Percentiles rank a stretch among this genome's conserved stretches.
phyloP scores from a whole-genome alignment of 805 yeast species.

The Starmerella potacharoeniae region DNA sequence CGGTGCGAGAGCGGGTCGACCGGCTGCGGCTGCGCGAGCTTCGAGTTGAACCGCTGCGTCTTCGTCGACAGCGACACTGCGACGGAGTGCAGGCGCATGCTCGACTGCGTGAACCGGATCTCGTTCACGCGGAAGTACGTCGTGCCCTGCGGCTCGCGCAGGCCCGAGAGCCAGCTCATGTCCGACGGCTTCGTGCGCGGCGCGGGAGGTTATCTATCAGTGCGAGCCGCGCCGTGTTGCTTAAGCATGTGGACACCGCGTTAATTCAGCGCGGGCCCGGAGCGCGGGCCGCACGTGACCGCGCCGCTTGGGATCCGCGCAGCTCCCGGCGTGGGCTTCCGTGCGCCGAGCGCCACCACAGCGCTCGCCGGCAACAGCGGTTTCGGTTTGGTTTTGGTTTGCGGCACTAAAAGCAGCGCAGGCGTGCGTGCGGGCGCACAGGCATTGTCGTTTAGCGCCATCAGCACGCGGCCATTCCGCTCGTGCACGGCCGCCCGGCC shows the following conservation, averaged over 20 bases:
- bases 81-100: conserved; percentile 20
- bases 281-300: neutral
- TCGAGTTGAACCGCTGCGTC: conserved; percentile 19
- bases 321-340: neutral
- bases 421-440: too few relatives aligned
- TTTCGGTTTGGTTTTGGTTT: too few relatives aligned
- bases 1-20: conserved; percentile 24
- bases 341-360: too few relatives aligned
- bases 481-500: too few relatives aligned
- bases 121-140: conserved; percentile 16
- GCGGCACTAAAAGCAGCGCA: too few relatives aligned
- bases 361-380: too few relatives aligned
- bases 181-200: neutral
- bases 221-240: neutral
- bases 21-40: conserved; percentile 17
- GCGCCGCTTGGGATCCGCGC: neutral
- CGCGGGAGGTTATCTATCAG: neutral
- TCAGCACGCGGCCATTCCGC: too few relatives aligned
- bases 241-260: neutral
- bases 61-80: conserved; percentile 16
- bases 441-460: too few relatives aligned
- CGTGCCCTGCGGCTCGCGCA: conserved; percentile 5
- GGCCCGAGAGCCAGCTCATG: conserved; percentile 21
- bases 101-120: conserved; percentile 22
- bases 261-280: too few relatives aligned